These are phyloP conservation scores for Ophiostoma himal-ulmi DNA, from an alignment of 2,329 filamentous ascomycete species.

Conservation along the genomic window DNA sequence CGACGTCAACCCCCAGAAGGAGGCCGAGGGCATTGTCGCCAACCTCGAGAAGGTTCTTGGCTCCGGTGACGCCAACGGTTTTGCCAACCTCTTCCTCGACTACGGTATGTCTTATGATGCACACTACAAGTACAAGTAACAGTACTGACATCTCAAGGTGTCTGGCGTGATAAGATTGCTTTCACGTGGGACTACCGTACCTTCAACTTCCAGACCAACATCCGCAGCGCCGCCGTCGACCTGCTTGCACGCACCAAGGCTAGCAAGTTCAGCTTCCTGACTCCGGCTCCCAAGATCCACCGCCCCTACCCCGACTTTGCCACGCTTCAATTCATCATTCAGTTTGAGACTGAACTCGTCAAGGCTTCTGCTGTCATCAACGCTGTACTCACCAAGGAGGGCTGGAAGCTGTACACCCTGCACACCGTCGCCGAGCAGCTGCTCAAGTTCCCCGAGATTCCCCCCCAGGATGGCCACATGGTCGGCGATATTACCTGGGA, in stretches of 20 bases:
- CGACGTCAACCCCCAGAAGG: slow-evolving; percentile 16
- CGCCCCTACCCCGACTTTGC: slow-evolving; percentile 32
- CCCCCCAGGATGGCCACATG: slow-evolving; percentile 33
- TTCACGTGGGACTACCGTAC: slow-evolving; percentile 36
- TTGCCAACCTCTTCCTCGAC: slow-evolving; percentile 18
- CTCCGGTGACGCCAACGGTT: slow-evolving; percentile 30
- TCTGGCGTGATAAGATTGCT: slow-evolving; percentile 35
- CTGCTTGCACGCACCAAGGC: slow-evolving; percentile 32
- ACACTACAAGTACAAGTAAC: not conserved
- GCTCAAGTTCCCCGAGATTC: slow-evolving; percentile 31
- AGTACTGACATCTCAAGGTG: slow-evolving; percentile 24
- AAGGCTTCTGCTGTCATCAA: slow-evolving; percentile 27
- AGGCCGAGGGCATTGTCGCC: slow-evolving; percentile 18
- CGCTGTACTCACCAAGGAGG: slow-evolving; percentile 32
- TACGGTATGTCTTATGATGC: not conserved
- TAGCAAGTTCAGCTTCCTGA: slow-evolving; percentile 29
- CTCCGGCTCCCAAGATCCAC: slow-evolving; percentile 27
- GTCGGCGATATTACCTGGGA: slow-evolving; percentile 33
- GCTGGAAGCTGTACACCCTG: slow-evolving; percentile 35
- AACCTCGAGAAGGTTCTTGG: slow-evolving; percentile 9
- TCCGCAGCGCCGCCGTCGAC: slow-evolving; percentile 33
- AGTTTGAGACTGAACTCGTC: slow-evolving; percentile 33
- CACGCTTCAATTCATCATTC: slow-evolving; percentile 31
- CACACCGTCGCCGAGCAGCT: slow-evolving; percentile 34
- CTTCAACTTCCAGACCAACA: slow-evolving; percentile 33